These are phyloP conservation scores for Casuarina cunninghamiana DNA, from an alignment of 306 rosid species.

Conservation along the genomic window DNA sequence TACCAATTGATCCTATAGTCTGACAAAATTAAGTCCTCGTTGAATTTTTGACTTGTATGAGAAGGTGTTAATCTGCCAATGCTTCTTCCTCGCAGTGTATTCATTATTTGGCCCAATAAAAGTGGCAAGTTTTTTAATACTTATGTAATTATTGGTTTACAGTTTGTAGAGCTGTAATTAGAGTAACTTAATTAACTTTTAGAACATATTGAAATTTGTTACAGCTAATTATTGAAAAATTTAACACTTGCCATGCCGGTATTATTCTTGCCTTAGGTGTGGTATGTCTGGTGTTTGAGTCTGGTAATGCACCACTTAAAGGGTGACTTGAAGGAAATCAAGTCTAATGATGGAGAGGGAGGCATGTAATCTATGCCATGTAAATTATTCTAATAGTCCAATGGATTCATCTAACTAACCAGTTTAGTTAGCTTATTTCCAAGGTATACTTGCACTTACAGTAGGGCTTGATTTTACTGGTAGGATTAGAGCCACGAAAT, in stretches of 20 bases:
- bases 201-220: neutral
- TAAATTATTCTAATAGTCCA: neutral
- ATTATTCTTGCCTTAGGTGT: conserved; percentile 12
- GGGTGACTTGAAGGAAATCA: conserved; percentile 20
- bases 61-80: neutral
- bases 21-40: neutral
- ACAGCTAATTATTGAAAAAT: neutral
- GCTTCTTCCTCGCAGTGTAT: neutral
- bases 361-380: neutral
- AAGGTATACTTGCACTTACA: neutral
- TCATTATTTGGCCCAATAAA: neutral
- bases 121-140: neutral
- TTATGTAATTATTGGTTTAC: neutral
- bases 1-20: too few relatives aligned
- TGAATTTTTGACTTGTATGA: neutral
- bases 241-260: conserved; percentile 9
- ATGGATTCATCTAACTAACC: neutral
- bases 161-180: neutral
- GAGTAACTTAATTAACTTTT: neutral
- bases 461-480: neutral
- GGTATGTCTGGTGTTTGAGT: neutral
- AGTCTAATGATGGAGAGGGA: conserved; percentile 12
- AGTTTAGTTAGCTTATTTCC: neutral
- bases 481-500: neutral
- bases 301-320: conserved; percentile 4